A percentile compares a stretch with the other conserved stretches of the same genome.
Conservation (phyloP, 2,329 filamentous ascomycete genomes). For the Trichoderma sp. region DNA sequence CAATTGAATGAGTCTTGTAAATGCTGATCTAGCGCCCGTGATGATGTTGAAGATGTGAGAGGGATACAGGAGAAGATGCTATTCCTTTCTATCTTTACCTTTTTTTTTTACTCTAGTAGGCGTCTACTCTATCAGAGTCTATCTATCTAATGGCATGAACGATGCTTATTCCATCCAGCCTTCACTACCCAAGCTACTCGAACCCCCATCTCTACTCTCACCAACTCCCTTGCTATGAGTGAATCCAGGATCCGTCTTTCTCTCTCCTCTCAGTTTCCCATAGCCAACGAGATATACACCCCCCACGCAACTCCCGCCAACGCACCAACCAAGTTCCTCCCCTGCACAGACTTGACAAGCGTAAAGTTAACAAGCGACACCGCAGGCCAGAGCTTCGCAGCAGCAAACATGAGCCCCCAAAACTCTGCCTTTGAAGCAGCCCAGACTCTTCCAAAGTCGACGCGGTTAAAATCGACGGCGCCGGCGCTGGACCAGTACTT, state of each 20-base stretch:
- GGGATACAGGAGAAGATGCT: not conserved
- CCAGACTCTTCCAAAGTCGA: constrained; percentile 46
- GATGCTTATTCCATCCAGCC: not conserved
- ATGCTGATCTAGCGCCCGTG: not conserved
- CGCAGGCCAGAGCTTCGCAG: constrained; percentile 66
- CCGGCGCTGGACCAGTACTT: constrained; percentile 38
- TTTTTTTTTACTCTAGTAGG: not conserved
- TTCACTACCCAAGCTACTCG: not conserved
- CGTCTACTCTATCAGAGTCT: not conserved
- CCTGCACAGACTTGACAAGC: constrained; percentile 65
- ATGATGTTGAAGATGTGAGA: not conserved
- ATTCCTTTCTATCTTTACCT: not conserved
- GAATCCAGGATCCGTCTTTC: not conserved
- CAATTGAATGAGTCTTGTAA: not conserved
- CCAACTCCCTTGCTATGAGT: not conserved
- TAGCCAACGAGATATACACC: constrained; percentile 68
- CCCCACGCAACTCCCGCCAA: constrained; percentile 72
- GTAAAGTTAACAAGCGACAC: constrained; percentile 70
- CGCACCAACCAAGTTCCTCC: constrained; percentile 67
- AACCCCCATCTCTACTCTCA: not conserved
- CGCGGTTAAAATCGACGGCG: constrained; percentile 43
- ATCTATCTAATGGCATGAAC: not conserved
- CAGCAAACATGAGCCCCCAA: constrained; percentile 62
- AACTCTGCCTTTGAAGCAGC: constrained; percentile 53
- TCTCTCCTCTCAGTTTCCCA: constrained; percentile 30